Percentiles rank a stretch among this genome's conserved stretches.
Evolutionary conservation across 768 basidiomycete genomes (phyloP).

Genomic region (Pholiota molesta): DNA sequence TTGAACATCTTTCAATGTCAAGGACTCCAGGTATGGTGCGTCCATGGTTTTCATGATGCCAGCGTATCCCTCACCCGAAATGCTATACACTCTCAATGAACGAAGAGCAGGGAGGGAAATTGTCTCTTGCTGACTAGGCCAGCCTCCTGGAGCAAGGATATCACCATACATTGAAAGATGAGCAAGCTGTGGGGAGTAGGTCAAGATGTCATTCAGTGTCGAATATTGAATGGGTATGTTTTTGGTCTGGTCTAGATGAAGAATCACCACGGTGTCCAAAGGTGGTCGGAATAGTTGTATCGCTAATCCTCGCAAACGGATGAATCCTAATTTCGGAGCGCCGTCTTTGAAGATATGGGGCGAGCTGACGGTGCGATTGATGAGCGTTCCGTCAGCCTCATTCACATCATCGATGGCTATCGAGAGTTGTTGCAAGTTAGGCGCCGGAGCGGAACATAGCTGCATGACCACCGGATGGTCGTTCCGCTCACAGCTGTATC

Average conservation of each 20-base stretch:
- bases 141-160: conserved; percentile 31
- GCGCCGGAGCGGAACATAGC: conserved; percentile 32
- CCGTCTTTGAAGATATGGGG: conserved; percentile 32
- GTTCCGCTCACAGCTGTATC: conserved; percentile 27
- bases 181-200: conserved; percentile 32
- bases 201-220: conserved; percentile 39
- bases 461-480: conserved; percentile 30
- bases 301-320: conserved; percentile 48
- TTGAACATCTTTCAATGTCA: conserved; percentile 45
- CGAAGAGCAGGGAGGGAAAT: conserved; percentile 39
- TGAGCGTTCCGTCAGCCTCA: conserved; percentile 11
- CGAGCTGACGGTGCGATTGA: conserved; percentile 21
- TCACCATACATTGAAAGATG: conserved; percentile 50
- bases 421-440: conserved; percentile 40
- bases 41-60: conserved; percentile 40
- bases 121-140: conserved; percentile 27
- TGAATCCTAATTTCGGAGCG: conserved; percentile 34
- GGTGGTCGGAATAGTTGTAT: conserved; percentile 42
- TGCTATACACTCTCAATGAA: conserved; percentile 44
- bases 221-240: conserved; percentile 36
- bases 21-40: conserved; percentile 41
- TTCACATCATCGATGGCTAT: conserved; percentile 37
- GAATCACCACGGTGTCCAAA: conserved; percentile 35
- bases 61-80: conserved; percentile 38
- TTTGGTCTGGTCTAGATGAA: conserved; percentile 49